phyloP scores from a whole-genome alignment of 176 grass and related monocot species.

The Ensete ventricosum region DNA sequence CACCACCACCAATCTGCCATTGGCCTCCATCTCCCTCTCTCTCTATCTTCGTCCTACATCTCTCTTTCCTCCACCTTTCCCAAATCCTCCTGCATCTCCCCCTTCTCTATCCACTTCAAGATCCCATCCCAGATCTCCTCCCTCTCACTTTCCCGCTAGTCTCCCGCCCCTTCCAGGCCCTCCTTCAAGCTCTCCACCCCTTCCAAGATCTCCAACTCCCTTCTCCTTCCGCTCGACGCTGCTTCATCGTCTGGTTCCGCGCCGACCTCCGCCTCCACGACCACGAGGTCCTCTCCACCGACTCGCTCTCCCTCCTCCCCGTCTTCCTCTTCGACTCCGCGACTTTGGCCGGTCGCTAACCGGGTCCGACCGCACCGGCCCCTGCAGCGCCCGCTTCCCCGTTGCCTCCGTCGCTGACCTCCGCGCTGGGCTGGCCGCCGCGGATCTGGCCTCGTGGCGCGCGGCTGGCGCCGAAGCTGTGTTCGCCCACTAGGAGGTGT shows the following conservation, averaged over 20 bases:
- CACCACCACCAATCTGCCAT: conserved; percentile 23
- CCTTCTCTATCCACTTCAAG: conserved; percentile 18
- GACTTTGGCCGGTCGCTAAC: conserved; percentile 57
- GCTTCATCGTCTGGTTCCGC: conserved; percentile 78
- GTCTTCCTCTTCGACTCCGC: conserved; percentile 71
- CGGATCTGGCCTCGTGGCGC: conserved; percentile 62
- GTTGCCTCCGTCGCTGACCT: conserved; percentile 82
- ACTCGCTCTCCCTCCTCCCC: conserved; percentile 63
- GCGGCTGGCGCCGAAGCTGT: conserved; percentile 50
- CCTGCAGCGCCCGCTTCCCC: conserved; percentile 62
- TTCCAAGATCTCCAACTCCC: conserved; percentile 7
- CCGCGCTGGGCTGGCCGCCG: conserved; percentile 45
- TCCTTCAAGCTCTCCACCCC: neutral
- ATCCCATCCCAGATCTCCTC: conserved; percentile 44
- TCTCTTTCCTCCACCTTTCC: conserved; percentile 27
- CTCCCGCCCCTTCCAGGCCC: too few relatives aligned
- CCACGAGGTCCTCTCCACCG: conserved; percentile 51
- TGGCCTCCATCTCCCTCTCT: conserved; percentile 19
- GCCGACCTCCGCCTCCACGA: conserved; percentile 77
- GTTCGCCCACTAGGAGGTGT: conserved; percentile 81
- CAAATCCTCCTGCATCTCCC: conserved; percentile 31
- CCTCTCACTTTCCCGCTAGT: conserved; percentile 36
- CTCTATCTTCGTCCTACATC: conserved; percentile 34
- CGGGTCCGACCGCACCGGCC: conserved; percentile 48
- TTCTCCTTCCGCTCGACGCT: conserved; percentile 32